These are phyloP conservation scores for Amanita molliuscula DNA, from an alignment of 768 basidiomycete genomes.

Conservation along the genomic window DNA sequence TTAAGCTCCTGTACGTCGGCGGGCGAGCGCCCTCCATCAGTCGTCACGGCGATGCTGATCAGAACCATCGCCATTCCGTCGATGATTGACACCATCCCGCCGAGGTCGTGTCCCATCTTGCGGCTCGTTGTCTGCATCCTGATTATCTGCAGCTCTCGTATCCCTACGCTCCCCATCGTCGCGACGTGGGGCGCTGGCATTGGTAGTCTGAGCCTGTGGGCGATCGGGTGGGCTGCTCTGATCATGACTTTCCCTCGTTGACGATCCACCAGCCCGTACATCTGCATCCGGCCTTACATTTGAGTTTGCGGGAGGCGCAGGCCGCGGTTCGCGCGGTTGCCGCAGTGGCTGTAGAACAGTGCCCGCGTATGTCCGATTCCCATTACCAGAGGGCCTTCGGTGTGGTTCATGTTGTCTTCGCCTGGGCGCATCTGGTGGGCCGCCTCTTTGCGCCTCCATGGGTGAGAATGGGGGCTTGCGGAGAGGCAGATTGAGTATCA, in stretches of 20 bases:
- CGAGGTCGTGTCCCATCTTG: background rate
- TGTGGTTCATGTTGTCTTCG: background rate
- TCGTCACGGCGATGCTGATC: background rate
- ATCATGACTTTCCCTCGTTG: background rate
- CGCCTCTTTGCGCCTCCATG: background rate
- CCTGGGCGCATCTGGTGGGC: background rate
- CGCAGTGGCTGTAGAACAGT: background rate
- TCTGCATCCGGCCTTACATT: background rate
- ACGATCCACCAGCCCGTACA: background rate
- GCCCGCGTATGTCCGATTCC: background rate
- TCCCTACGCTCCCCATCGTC: background rate
- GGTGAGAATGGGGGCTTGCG: background rate
- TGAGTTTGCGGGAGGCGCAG: background rate
- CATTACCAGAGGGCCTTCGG: background rate
- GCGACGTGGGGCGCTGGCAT: background rate
- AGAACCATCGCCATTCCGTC: background rate
- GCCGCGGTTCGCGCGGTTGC: background rate
- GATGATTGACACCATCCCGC: background rate
- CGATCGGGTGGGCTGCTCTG: background rate
- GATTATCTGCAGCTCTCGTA: background rate
- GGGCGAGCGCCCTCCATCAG: background rate
- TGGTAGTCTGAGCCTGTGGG: background rate
- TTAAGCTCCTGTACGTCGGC: background rate
- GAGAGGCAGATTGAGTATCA: background rate
- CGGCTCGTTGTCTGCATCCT: background rate